Evolutionary conservation across 129 eudicot genomes (phyloP).

Genomic region (Saposhnikovia divaricata): DNA sequence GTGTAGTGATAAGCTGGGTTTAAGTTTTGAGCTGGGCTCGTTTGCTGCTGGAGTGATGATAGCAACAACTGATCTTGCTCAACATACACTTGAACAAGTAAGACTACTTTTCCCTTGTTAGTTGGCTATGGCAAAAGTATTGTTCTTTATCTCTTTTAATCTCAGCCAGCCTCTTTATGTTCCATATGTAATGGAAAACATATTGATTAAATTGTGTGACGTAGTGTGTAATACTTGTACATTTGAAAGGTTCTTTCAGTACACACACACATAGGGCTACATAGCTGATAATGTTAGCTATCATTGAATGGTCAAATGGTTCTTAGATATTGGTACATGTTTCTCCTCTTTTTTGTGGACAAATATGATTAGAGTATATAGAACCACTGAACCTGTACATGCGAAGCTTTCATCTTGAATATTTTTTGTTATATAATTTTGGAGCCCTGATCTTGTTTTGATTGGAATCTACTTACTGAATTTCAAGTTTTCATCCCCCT

Average conservation of each 20-base stretch:
- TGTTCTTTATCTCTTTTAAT: neutral
- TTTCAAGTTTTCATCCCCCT: neutral
- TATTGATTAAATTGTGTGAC: neutral
- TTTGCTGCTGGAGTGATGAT: constrained; percentile 99
- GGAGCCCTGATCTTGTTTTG: neutral
- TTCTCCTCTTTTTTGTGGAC: neutral
- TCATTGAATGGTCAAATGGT: neutral
- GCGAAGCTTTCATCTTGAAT: neutral
- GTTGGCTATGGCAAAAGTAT: neutral
- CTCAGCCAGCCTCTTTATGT: neutral
- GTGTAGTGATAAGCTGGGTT: constrained; percentile 97
- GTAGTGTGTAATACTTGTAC: neutral
- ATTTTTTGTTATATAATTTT: neutral
- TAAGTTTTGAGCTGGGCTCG: constrained; percentile 94
- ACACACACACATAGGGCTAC: neutral
- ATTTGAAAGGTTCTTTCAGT: neutral
- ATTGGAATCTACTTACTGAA: neutral
- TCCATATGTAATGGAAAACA: neutral
- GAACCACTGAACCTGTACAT: neutral
- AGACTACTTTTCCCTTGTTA: constrained; percentile 2
- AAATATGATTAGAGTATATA: neutral
- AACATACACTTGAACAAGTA: constrained; percentile 98
- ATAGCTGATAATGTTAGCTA: neutral
- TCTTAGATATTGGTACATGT: neutral
- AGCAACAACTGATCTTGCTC: constrained; percentile 97